phyloP scores from a whole-genome alignment of 306 rosid species.

The Cucurbita argyrosperma region DNA sequence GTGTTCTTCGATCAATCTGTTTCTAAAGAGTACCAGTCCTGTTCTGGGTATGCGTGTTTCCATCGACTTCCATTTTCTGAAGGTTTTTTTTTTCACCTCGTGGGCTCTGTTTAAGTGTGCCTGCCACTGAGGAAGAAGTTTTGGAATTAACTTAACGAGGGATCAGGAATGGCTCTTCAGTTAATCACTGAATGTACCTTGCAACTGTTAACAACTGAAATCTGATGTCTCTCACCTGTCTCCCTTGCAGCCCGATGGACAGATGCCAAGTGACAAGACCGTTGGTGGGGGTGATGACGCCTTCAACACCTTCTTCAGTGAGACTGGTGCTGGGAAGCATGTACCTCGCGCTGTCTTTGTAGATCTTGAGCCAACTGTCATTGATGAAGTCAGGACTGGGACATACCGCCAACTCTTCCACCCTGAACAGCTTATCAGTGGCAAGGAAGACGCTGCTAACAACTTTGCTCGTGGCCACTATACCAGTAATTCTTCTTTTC shows the following conservation, averaged over 20 bases:
- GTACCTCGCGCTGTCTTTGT: constrained; percentile 82
- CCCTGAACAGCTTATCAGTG: constrained; percentile 83
- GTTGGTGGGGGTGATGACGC: constrained; percentile 79
- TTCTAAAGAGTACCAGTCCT: not conserved
- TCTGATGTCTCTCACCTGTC: not conserved
- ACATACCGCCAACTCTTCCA: constrained; percentile 84
- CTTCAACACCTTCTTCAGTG: constrained; percentile 80
- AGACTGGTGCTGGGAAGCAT: constrained; percentile 85
- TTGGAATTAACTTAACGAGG: not conserved
- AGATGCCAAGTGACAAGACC: constrained; percentile 76
- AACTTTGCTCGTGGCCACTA: constrained; percentile 89
- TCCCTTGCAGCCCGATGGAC: constrained; percentile 55
- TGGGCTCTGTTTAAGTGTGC: not conserved
- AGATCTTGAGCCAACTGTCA: constrained; percentile 87
- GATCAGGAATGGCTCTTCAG: too few species aligned
- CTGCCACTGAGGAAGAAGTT: not conserved
- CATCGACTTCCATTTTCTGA: not conserved
- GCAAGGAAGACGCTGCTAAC: constrained; percentile 89
- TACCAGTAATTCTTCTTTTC: constrained; percentile 21
- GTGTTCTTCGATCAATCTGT: not conserved
- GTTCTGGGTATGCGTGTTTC: not conserved
- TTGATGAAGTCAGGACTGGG: constrained; percentile 80
- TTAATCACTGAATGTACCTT: too few species aligned
- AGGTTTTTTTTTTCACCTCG: not conserved
- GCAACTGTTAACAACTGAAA: not conserved